A percentile compares a stretch with the other conserved stretches of the same genome.
Evolutionary conservation across 2,329 filamentous ascomycete genomes (phyloP).

Genomic region (Xylaria multiplex): DNA sequence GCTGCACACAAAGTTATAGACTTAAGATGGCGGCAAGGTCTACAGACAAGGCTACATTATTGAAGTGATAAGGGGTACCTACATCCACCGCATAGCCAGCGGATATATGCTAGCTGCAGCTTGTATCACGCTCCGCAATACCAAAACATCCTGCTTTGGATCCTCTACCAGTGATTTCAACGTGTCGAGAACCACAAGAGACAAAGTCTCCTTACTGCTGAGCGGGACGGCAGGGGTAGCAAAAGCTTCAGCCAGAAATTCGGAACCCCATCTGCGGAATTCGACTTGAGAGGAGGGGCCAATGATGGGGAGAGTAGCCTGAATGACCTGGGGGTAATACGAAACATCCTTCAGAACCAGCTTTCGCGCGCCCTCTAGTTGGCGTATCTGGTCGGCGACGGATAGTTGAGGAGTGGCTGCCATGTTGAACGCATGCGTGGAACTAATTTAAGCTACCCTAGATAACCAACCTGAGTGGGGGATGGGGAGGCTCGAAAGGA

Average conservation of each 20-base stretch:
- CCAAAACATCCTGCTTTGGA: slow-evolving; percentile 78
- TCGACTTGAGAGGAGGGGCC: slow-evolving; percentile 78
- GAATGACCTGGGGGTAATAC: slow-evolving; percentile 91
- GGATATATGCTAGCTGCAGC: slow-evolving; percentile 93
- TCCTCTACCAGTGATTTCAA: slow-evolving; percentile 76
- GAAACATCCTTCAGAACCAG: slow-evolving; percentile 86
- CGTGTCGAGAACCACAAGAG: slow-evolving; percentile 79
- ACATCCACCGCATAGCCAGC: slow-evolving; percentile 92
- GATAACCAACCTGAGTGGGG: slow-evolving; percentile 23
- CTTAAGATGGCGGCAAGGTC: slow-evolving; percentile 37
- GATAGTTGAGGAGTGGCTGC: slow-evolving; percentile 59
- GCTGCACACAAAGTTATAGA: slow-evolving; percentile 40
- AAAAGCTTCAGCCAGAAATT: slow-evolving; percentile 96
- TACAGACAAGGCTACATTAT: slow-evolving; percentile 47
- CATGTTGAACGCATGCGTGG: slow-evolving; percentile 54
- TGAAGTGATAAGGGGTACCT: slow-evolving; percentile 60
- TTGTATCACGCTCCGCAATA: slow-evolving; percentile 88
- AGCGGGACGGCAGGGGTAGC: slow-evolving; percentile 84
- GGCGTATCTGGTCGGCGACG: slow-evolving; percentile 80
- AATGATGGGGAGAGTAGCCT: slow-evolving; percentile 92
- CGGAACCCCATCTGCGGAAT: slow-evolving; percentile 92
- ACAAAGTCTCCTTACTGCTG: slow-evolving; percentile 82
- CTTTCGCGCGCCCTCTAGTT: slow-evolving; percentile 89
- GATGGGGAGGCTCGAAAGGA: slow-evolving; percentile 2
- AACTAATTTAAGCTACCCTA: slow-evolving; percentile 27